Percentiles rank a stretch among this genome's conserved stretches.
Evolutionary conservation across 75 land plant species (phyloP).

Genomic region (Isoetes taiwanensis): DNA sequence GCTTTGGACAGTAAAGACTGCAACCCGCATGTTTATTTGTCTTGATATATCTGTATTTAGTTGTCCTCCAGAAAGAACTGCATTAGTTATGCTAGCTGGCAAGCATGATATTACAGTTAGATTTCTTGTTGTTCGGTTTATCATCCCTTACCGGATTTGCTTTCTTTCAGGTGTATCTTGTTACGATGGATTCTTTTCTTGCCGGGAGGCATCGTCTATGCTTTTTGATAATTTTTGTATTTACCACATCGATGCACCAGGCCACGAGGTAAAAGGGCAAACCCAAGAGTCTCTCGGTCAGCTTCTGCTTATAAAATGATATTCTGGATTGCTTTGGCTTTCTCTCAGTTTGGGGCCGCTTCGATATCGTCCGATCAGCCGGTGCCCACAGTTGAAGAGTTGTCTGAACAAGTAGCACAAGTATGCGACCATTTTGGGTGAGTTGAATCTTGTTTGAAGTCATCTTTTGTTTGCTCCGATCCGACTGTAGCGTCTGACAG

Average conservation of each 20-base stretch:
- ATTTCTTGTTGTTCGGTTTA: too few species aligned
- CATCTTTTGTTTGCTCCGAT: too few species aligned
- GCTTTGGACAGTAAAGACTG: slow-evolving; percentile 71
- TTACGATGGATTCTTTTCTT: slow-evolving; percentile 79
- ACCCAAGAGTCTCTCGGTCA: too few species aligned
- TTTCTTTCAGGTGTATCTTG: slow-evolving; percentile 86
- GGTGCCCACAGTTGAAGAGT: slow-evolving; percentile 46
- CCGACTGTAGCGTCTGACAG: too few species aligned
- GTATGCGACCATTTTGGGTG: slow-evolving; percentile 80
- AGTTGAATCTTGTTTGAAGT: too few species aligned
- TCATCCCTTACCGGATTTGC: too few species aligned
- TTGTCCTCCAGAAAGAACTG: too few species aligned
- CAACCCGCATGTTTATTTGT: too few species aligned
- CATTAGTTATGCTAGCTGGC: too few species aligned
- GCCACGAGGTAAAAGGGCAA: slow-evolving; percentile 99
- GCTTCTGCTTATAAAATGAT: too few species aligned
- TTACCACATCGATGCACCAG: slow-evolving; percentile 86
- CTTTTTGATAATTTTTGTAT: slow-evolving; percentile 87
- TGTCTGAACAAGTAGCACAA: slow-evolving; percentile 83
- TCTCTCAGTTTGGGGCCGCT: slow-evolving; percentile 73
- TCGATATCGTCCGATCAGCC: slow-evolving; percentile 42
- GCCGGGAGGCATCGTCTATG: slow-evolving; percentile 66
- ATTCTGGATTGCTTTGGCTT: slow-evolving; percentile 27
- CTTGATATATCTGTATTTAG: neutral
- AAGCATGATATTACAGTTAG: too few species aligned